Evolutionary conservation across 2,329 filamentous ascomycete species (phyloP).

Genomic region (Huntiella savannae): DNA sequence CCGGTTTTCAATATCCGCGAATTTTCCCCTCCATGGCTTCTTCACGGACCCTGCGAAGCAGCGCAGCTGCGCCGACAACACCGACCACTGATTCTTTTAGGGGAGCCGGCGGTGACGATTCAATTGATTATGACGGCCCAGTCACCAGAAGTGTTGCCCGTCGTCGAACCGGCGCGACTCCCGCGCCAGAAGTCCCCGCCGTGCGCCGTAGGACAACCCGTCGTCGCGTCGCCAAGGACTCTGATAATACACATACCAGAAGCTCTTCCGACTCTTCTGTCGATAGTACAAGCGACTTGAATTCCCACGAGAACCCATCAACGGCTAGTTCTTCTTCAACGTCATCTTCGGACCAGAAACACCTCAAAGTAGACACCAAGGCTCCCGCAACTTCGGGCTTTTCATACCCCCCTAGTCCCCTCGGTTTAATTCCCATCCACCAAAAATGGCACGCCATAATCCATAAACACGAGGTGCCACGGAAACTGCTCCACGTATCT

Average conservation of each 20-base stretch:
- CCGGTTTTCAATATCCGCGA: too few relatives aligned
- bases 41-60: too few relatives aligned
- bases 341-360: too few relatives aligned
- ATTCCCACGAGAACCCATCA: conserved; percentile 20
- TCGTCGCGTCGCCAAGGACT: not conserved
- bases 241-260: not conserved
- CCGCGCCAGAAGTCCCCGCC: not conserved
- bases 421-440: conserved; percentile 90
- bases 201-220: not conserved
- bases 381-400: too few relatives aligned
- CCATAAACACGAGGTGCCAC: conserved; percentile 90
- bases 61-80: not conserved
- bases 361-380: too few relatives aligned
- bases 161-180: conserved; percentile 19
- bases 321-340: too few relatives aligned
- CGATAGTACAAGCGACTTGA: conserved; percentile 34
- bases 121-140: conserved; percentile 41
- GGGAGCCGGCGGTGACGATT: not conserved
- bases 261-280: conserved; percentile 6
- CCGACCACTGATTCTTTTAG: conserved; percentile 6
- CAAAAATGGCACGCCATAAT: conserved; percentile 79
- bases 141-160: conserved; percentile 54
- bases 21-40: too few relatives aligned
- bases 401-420: conserved; percentile 60
- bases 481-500: conserved; percentile 82